Evolutionary conservation across 2,329 filamentous ascomycete species (phyloP), one percentile per base, ranked within the genome.

Genomic region (Aspergillus japonicus): DNA sequence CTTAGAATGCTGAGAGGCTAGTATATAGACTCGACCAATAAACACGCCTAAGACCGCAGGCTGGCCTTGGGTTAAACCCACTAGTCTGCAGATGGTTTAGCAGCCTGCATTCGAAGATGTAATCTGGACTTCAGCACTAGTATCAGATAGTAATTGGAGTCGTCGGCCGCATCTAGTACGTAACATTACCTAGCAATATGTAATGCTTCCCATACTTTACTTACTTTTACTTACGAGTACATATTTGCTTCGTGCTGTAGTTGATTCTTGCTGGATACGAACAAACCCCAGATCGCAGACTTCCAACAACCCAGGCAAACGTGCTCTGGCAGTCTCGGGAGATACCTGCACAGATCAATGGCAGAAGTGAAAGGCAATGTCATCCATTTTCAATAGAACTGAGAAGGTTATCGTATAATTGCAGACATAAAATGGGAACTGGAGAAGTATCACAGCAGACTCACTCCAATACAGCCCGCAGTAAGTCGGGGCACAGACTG

Each of bases 1-100:
- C 44, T 58, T 50, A 48, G 26, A 47, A 47, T 29, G n/a, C 51
- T 53, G 19, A 53, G 33, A 53, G 50, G 23, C 47, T 56, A 59
- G 62, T 51, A 53, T 58, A 64, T 59, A 62, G 52, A 31, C 55
- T 62, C 56, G 55, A 26, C 64, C 64, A 66, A 66, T 66, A 55
- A 63, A 42, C 35, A 33, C 14, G 16, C 23, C 39, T 51, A 35
- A 39, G 44, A 35, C 33, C 52, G 39, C 39, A 57, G 59, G 48
- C 60, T 58, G 59, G 59, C 57, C 60, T 64, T 60, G 61, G 53
- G 56, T 44, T 35, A 53, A 55, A 58, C 52, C 50, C 55, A 48
- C 57, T 62, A 56, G 58, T 57, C 55, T 54, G 54, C 57, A 50
- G 59, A 59, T 39, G 57, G 60, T 50, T 58, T 65, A 66, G 65